Evolutionary conservation across 331 rosid genomes (phyloP), one percentile per base, ranked within the genome.

Genomic region (Acacia pycnantha): DNA sequence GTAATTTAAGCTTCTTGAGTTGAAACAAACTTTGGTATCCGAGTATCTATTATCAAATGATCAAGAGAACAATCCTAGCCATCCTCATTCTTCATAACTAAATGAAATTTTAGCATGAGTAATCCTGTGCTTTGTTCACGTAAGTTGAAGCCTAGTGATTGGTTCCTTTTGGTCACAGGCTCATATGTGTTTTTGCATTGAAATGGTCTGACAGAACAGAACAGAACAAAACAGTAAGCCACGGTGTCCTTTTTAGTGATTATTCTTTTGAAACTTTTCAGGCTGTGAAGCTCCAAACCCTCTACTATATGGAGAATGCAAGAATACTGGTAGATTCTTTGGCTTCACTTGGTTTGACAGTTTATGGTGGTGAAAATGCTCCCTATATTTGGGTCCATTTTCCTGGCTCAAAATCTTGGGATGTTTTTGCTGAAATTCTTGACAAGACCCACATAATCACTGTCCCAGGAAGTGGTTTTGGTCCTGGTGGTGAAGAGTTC

Each of bases 381-480:
- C 94, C 97, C 50, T 90, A 88, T 68, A 83, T 89, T 79, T 92
- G 97, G 97, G 90, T 89, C 21, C 97, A 83, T 65, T 89, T 92
- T 84, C 94, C 93, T 2, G 93, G 94, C 75, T 79, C 88, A 43
- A 90, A 85, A 67, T 90, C 97, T 29, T 92, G 97, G 94, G 80
- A 90, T 76, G 82, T 82, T 67, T 92, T 91, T 72, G 79, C 85
- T 48, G 77, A 88, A 58, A 88, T 92, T 82, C 97, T 92, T 73
- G 92, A 92, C 83, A 88, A 89, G 83, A 82, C 90, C 4, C 93
- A 90, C 85, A 82, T 90, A 33, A 88, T 90, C 65, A 89, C 94
- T 8, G 82, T 86, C 72, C 94, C 94, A 14, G 93, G 97, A 21
- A 80, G 88, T 43, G 94, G 94, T 50, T 92, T 92, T 78, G 94